These are phyloP conservation scores for Hypomyces perniciosus DNA, from an alignment of 2,329 filamentous ascomycete species.

Conservation along the genomic window DNA sequence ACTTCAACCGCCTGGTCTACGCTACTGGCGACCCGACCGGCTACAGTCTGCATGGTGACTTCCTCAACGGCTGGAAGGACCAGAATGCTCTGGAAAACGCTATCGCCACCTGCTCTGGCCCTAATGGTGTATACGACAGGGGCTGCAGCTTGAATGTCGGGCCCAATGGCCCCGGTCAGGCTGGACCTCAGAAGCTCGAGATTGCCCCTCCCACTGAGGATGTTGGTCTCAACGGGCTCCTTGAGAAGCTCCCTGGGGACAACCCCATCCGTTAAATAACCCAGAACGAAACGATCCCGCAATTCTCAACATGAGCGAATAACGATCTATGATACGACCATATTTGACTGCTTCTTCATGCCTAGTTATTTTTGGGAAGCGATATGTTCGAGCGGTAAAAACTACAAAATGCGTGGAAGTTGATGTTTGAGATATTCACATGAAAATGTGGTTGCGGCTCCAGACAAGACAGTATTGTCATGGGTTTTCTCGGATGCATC, in stretches of 20 bases:
- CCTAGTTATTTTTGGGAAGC: no score
- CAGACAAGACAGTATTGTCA: no score
- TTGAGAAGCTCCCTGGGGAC: conserved; percentile 21
- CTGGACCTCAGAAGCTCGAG: conserved; percentile 16
- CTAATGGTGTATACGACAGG: conserved; percentile 17
- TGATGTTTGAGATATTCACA: no score
- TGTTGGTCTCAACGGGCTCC: conserved; percentile 19
- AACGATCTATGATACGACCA: no score
- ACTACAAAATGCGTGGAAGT: no score
- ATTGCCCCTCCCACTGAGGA: conserved; percentile 20
- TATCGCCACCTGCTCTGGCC: conserved; percentile 23
- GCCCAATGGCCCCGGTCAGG: conserved; percentile 18
- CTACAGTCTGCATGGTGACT: conserved; percentile 26
- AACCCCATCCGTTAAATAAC: conserved; percentile 19
- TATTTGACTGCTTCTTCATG: no score
- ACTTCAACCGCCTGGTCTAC: conserved; percentile 24
- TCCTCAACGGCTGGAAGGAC: conserved; percentile 25
- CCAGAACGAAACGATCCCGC: no score
- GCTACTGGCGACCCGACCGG: conserved; percentile 24
- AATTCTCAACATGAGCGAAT: no score
- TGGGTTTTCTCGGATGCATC: no score
- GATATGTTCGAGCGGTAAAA: no score
- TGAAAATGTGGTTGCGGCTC: no score
- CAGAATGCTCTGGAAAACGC: conserved; percentile 21
- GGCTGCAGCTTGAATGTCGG: conserved; percentile 23